Conservation (phyloP, 2,329 filamentous ascomycete genomes). For the Waltergamsia citrina region DNA sequence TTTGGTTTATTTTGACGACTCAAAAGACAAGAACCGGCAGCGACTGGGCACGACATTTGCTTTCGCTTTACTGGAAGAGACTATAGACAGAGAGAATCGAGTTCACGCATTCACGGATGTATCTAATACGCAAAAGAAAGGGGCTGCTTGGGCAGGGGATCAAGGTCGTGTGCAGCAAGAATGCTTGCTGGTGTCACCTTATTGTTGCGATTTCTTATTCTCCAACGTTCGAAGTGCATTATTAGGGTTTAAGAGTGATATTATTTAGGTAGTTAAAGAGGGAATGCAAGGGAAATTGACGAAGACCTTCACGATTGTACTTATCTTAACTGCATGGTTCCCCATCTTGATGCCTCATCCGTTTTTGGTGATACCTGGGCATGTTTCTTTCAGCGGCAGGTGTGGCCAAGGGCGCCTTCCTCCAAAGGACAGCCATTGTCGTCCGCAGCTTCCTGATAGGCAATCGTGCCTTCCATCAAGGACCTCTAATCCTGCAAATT, state of each 20-base stretch:
- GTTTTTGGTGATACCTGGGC: too few species aligned
- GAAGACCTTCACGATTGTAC: background rate
- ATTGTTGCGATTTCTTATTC: background rate
- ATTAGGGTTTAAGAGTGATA: background rate
- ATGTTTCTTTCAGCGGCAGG: too few species aligned
- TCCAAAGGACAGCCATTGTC: too few species aligned
- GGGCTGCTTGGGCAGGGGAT: slow-evolving; percentile 7
- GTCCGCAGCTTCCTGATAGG: too few species aligned
- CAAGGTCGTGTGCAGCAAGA: background rate
- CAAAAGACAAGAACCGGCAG: background rate
- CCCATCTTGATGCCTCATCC: too few species aligned
- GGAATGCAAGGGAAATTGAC: slow-evolving; percentile 3
- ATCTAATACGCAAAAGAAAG: slow-evolving; percentile 23
- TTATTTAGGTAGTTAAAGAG: slow-evolving; percentile 3
- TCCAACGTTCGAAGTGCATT: background rate
- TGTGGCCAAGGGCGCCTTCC: too few species aligned
- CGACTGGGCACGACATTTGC: background rate
- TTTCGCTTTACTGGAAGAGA: slow-evolving; percentile 11
- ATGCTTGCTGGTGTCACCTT: background rate
- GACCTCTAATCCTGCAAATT: too few species aligned
- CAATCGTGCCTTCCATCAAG: too few species aligned
- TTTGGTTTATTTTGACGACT: background rate
- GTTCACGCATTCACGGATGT: slow-evolving; percentile 21
- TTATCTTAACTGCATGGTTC: too few species aligned
- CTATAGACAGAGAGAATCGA: slow-evolving; percentile 23